Evolutionary conservation across 805 yeast genomes (phyloP).

Genomic region (Yarrowia hollandica): DNA sequence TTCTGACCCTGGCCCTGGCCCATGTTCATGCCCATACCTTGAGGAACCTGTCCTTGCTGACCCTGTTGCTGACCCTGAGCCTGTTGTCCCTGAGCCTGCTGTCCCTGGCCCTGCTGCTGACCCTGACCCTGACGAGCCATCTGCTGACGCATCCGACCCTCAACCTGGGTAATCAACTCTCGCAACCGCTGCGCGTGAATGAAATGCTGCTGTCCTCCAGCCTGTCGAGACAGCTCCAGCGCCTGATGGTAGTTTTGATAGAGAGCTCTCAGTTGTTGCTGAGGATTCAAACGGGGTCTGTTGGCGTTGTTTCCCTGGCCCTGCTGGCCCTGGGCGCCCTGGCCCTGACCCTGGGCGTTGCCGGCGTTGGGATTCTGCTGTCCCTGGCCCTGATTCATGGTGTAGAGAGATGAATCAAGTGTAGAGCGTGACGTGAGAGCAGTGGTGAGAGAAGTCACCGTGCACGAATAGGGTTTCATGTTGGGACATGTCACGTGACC

Average conservation of each 20-base stretch:
- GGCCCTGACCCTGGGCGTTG: conserved; percentile 18
- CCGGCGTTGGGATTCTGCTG: conserved; percentile 21
- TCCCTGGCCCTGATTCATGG: conserved; percentile 26
- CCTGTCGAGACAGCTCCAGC: conserved; percentile 35
- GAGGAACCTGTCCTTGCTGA: conserved; percentile 4
- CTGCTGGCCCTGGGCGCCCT: conserved; percentile 16
- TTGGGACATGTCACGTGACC: conserved; percentile 20
- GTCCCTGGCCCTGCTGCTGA: conserved; percentile 15
- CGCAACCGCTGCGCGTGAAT: conserved; percentile 39
- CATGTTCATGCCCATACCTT: no score
- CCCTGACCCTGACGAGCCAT: conserved; percentile 33
- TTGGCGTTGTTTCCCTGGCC: conserved; percentile 20
- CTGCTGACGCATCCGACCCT: conserved; percentile 33
- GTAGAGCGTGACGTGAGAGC: background rate
- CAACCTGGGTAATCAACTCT: conserved; percentile 35
- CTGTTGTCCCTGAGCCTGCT: background rate
- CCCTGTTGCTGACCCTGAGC: conserved; percentile 7
- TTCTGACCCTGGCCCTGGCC: background rate
- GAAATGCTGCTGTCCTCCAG: conserved; percentile 39
- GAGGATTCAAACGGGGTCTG: conserved; percentile 17
- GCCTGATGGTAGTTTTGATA: conserved; percentile 40
- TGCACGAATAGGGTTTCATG: conserved; percentile 8
- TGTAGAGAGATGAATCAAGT: background rate
- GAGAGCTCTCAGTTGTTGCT: conserved; percentile 37
- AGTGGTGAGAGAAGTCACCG: background rate